Percentiles rank a stretch among this genome's conserved stretches.
Conservation (phyloP, 352 stramenopile species). For the Globisporangium cystogenes region DNA sequence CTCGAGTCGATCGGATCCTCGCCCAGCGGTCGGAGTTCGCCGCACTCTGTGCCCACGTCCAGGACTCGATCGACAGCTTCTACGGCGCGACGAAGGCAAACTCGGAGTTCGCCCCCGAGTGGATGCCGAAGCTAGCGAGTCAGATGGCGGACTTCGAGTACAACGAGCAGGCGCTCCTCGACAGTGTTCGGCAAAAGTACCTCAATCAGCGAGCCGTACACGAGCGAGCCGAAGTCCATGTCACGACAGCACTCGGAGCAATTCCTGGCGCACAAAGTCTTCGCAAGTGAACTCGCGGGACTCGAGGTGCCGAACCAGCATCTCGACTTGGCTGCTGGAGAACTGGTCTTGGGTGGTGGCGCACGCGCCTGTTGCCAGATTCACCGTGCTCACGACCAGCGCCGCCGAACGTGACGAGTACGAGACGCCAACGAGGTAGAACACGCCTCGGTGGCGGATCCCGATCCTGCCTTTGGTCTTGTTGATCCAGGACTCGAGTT, state of each 20-base stretch:
- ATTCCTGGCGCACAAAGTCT: constrained; percentile 7
- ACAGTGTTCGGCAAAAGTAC: constrained; percentile 47
- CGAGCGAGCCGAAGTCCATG: background rate
- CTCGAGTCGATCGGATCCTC: constrained; percentile 3
- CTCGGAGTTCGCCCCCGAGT: constrained; percentile 37
- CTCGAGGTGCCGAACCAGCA: constrained; percentile 21
- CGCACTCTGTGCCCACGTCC: constrained; percentile 23
- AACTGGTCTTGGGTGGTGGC: background rate
- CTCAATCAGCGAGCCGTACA: constrained; percentile 4
- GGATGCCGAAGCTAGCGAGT: constrained; percentile 35
- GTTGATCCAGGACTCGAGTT: constrained; percentile 11
- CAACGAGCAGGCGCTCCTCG: constrained; percentile 34
- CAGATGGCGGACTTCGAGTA: constrained; percentile 52
- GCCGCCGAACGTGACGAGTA: background rate
- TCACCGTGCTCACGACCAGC: background rate
- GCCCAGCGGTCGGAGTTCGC: constrained; percentile 18
- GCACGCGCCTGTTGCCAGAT: background rate
- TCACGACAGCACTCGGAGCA: background rate
- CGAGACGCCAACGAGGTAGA: constrained; percentile 6
- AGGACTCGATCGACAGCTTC: constrained; percentile 21
- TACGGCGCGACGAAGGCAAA: constrained; percentile 18
- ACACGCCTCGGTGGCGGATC: background rate
- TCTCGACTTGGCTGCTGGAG: background rate
- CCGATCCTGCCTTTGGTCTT: constrained; percentile 1
- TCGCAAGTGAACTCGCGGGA: constrained; percentile 10